Evolutionary conservation across 2,329 filamentous ascomycete genomes (phyloP).

Genomic region (Verticillium klebahnii): DNA sequence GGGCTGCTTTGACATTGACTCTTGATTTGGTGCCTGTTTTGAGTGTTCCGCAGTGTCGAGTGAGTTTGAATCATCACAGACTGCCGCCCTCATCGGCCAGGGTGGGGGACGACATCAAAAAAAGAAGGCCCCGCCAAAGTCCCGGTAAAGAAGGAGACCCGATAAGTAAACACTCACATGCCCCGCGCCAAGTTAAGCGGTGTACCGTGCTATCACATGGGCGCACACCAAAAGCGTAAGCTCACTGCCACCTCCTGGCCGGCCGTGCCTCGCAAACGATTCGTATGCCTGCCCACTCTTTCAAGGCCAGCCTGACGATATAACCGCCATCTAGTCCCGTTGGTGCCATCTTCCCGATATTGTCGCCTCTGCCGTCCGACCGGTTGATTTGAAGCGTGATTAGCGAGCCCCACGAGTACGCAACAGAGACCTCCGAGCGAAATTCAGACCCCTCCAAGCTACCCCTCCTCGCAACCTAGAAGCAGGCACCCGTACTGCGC

Average conservation of each 20-base stretch:
- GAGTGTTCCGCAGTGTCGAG: not conserved
- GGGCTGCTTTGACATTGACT: too few relatives aligned
- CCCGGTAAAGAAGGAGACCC: not conserved
- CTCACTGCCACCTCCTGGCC: slow-evolving; percentile 6
- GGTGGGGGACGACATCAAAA: not conserved
- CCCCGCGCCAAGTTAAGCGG: slow-evolving; percentile 5
- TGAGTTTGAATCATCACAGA: not conserved
- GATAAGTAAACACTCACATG: slow-evolving; percentile 1
- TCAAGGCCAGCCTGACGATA: not conserved
- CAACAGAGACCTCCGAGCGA: not conserved
- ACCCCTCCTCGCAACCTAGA: not conserved
- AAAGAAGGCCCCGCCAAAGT: not conserved
- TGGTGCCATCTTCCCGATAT: not conserved
- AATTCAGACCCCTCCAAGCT: not conserved
- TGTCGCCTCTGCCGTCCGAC: not conserved
- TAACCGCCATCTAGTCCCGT: not conserved
- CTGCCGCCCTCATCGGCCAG: not conserved
- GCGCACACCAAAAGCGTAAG: not conserved
- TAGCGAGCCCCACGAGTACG: not conserved
- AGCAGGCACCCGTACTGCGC: not conserved
- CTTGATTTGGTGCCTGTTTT: not conserved
- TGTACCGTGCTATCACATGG: not conserved
- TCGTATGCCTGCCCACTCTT: not conserved
- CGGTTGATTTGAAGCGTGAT: not conserved
- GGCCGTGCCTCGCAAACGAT: not conserved